Percentiles rank a stretch among this genome's conserved stretches.
Evolutionary conservation across 495 filamentous ascomycete genomes (phyloP).

Genomic region (Xylaria intraflava): DNA sequence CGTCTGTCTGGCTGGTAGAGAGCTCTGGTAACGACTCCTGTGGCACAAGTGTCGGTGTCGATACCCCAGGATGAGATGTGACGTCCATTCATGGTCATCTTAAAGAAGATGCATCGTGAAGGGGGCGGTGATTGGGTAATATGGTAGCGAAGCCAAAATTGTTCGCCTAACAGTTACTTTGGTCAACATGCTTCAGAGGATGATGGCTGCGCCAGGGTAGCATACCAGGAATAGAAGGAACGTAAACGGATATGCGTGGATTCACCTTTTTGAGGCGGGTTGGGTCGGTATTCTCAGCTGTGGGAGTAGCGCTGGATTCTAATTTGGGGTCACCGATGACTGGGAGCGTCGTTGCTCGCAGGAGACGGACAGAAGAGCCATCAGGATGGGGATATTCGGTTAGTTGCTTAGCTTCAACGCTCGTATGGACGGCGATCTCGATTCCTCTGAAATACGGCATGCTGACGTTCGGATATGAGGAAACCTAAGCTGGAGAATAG

Average conservation of each 20-base stretch:
- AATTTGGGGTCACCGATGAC: conserved; percentile 1
- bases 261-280: conserved; percentile 27
- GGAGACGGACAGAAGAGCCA: conserved; percentile 33
- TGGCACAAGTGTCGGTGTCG: conserved; percentile 19
- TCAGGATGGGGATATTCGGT: conserved; percentile 49
- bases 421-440: conserved; percentile 32
- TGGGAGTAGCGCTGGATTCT: not conserved
- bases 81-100: conserved; percentile 44
- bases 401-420: conserved; percentile 24
- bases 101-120: conserved; percentile 41
- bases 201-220: not conserved
- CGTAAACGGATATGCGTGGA: conserved; percentile 41
- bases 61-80: conserved; percentile 43
- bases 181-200: not conserved
- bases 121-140: conserved; percentile 26
- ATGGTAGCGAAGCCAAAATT: conserved; percentile 40
- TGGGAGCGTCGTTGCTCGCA: conserved; percentile 11
- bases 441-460: conserved; percentile 47
- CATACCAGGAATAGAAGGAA: conserved; percentile 43
- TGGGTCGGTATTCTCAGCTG: conserved; percentile 10
- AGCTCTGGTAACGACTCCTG: conserved; percentile 35
- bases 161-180: conserved; percentile 26
- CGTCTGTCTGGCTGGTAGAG: conserved; percentile 38
- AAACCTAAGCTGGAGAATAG: not conserved
- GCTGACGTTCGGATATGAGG: conserved; percentile 2